Conservation (phyloP, 106 monocot species). For the Ottelia alismoides region DNA sequence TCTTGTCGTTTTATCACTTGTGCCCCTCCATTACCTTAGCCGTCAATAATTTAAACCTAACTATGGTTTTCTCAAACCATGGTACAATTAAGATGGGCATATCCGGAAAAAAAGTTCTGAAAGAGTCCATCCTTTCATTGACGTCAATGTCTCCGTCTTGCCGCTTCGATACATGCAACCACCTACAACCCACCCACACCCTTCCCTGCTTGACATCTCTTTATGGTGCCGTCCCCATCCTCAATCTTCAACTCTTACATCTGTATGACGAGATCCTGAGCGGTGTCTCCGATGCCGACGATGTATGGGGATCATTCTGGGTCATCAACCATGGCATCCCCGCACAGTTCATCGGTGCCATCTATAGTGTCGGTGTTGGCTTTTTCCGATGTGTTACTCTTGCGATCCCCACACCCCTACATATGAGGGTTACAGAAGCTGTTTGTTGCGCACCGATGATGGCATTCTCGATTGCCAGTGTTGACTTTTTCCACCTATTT, state of each 20-base stretch:
- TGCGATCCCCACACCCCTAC: slow-evolving; percentile 43
- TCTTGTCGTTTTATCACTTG: too few species aligned
- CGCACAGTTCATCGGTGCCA: slow-evolving; percentile 20
- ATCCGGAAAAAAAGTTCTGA: too few species aligned
- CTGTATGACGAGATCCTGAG: slow-evolving; percentile 12
- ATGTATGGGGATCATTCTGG: slow-evolving; percentile 84
- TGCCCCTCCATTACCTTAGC: too few species aligned
- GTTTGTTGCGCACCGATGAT: slow-evolving; percentile 60
- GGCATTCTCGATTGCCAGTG: slow-evolving; percentile 81
- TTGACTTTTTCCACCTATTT: too few species aligned
- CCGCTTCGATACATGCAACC: slow-evolving; percentile 78
- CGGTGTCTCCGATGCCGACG: slow-evolving; percentile 23
- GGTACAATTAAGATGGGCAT: too few species aligned
- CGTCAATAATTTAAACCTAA: too few species aligned
- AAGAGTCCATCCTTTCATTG: slow-evolving; percentile 49
- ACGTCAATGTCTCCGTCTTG: slow-evolving; percentile 31
- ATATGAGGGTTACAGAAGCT: slow-evolving; percentile 84
- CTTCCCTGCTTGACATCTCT: background rate
- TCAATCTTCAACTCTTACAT: slow-evolving; percentile 23
- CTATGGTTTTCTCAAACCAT: too few species aligned
- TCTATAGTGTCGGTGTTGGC: slow-evolving; percentile 28
- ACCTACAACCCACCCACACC: slow-evolving; percentile 26
- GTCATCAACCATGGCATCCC: slow-evolving; percentile 65
- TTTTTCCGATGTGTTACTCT: slow-evolving; percentile 56
- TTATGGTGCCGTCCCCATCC: slow-evolving; percentile 23